Base-by-base conservation (phyloP, 768 basidiomycete genomes). In the Pholiota microspora region DNA sequence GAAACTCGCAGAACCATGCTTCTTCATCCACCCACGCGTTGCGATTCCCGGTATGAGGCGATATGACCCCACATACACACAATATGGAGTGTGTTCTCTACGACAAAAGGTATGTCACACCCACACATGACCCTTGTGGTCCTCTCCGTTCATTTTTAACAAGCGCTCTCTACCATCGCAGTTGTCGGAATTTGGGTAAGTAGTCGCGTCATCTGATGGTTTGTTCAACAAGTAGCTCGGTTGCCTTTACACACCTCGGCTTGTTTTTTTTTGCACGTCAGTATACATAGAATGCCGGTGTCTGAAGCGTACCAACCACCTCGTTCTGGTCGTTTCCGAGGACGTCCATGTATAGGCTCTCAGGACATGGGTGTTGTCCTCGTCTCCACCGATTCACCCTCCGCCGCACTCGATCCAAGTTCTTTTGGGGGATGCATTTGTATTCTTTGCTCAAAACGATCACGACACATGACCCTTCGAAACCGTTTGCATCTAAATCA, bases 161-260 rank as follows among this genome's bases (percentile, higher is more conserved):
- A 27, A 48, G 34, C 31, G 45, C 25, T 49, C 32, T 34, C 48
- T 42, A 47, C 55, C 50, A 10, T 29, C 51, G 29, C 13, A 40
- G 51, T n/a, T 49, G 55, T 55, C 56, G 58, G 54, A 25, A 62
- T 59, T 46, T 54, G 34, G 36, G 35, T 49, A 51, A 44, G 49
- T 57, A 35, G 10, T 64, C 49, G 63, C 61, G 57, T 62, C 63
- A 64, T 62, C 55, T 64, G 62, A 64, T 55, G 57, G 38, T 28
- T 24, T 21, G 21, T 28, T 27, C 49, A n/a, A 18, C 49, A 25
- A 27, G 45, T 49, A 27, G 29, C 15, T 38, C 18, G 28, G 13
- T n/a, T 42, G 16, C 16, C 24, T 42, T 21, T 42, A 12, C 12
- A 21, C 21, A 21, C 40, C 18, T 6, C 29, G 29, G 12, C 6